A percentile compares a stretch with the other conserved stretches of the same genome.
Conservation (phyloP, 192 early-diverging fungal genomes). For the Umbelopsis isabellina region DNA sequence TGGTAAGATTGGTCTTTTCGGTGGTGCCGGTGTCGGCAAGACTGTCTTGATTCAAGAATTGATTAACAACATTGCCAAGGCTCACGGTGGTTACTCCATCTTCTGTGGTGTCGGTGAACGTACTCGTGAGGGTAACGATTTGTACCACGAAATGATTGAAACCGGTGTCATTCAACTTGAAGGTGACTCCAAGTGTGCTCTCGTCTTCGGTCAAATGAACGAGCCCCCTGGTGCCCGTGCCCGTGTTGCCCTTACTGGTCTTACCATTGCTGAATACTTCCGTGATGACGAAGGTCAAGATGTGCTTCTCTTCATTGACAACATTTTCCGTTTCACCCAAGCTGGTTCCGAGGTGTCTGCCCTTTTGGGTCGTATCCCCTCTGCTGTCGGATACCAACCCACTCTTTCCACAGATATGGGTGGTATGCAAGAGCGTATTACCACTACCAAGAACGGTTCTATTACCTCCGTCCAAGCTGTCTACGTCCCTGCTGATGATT, state of each 20-base stretch:
- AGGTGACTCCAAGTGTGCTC: slow-evolving; percentile 91
- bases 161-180: slow-evolving; percentile 97
- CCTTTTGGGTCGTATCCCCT: slow-evolving; percentile 98
- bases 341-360: slow-evolving; percentile 99
- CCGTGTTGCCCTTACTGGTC: slow-evolving; percentile 95
- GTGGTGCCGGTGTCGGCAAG: slow-evolving; percentile 99
- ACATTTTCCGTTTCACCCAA: slow-evolving; percentile 99
- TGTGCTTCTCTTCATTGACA: slow-evolving; percentile 99
- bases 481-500: slow-evolving; percentile 99
- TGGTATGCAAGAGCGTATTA: slow-evolving; percentile 99
- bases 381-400: slow-evolving; percentile 99
- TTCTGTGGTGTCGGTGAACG: slow-evolving; percentile 99
- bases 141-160: slow-evolving; percentile 98
- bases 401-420: slow-evolving; percentile 99
- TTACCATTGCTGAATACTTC: slow-evolving; percentile 99
- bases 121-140: slow-evolving; percentile 99
- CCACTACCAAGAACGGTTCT: slow-evolving; percentile 99
- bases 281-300: slow-evolving; percentile 99
- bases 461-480: slow-evolving; percentile 99
- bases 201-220: slow-evolving; percentile 99
- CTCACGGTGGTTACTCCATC: slow-evolving; percentile 97
- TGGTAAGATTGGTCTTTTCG: slow-evolving; percentile 98
- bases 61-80: slow-evolving; percentile 99
- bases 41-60: slow-evolving; percentile 99
- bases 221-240: slow-evolving; percentile 99